Conservation (phyloP, 371 early-diverging fungal species). For the Rhizopus delemar region DNA sequence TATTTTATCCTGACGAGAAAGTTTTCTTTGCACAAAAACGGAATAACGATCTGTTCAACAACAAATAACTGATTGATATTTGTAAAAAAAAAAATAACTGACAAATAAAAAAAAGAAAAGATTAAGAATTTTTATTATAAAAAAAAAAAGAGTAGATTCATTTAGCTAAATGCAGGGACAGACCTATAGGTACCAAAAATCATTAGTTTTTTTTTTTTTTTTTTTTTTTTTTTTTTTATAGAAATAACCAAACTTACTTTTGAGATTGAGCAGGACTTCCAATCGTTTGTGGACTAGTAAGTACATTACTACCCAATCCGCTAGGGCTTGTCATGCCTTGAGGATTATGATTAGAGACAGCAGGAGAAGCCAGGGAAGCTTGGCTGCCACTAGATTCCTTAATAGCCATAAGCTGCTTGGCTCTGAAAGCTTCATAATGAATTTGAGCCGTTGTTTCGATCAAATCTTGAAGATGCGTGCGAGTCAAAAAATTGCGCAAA, state of each 20-base stretch:
- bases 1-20: too few species aligned
- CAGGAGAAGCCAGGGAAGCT: constrained; percentile 21
- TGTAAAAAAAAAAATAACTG: too few species aligned
- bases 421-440: constrained; percentile 92
- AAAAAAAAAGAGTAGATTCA: too few species aligned
- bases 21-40: too few species aligned
- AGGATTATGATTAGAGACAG: constrained; percentile 14
- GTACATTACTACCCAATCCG: constrained; percentile 24
- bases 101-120: too few species aligned
- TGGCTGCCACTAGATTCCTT: constrained; percentile 60
- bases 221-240: neutral
- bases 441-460: constrained; percentile 85
- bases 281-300: constrained; percentile 20
- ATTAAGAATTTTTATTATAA: too few species aligned
- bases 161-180: constrained; percentile 41
- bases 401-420: constrained; percentile 81
- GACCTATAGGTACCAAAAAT: constrained; percentile 19
- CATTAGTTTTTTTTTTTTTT: neutral
- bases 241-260: constrained; percentile 22
- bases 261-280: constrained; percentile 47
- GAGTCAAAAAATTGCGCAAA: constrained; percentile 83
- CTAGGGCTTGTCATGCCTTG: neutral
- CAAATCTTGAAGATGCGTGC: constrained; percentile 82
- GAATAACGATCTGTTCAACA: too few species aligned
- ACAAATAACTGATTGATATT: too few species aligned